Conservation (phyloP, 352 stramenopile genomes). For the Pythium insidiosum region DNA sequence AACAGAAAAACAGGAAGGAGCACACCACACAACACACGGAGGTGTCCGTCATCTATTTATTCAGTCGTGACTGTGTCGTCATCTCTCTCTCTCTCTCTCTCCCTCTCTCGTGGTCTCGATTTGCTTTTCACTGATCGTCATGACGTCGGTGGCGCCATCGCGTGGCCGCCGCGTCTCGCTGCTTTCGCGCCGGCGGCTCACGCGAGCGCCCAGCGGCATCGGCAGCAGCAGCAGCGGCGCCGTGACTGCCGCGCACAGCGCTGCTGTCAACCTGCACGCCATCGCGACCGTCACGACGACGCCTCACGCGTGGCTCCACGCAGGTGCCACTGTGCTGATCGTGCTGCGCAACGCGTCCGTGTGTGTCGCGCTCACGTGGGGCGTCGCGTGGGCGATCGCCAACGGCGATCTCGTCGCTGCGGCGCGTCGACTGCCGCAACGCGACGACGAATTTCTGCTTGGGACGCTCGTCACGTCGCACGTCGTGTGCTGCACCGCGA, state of each 20-base stretch:
- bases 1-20: neutral
- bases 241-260: too few relatives aligned
- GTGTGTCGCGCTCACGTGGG: neutral
- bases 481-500: constrained; percentile 14
- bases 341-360: neutral
- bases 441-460: constrained; percentile 11
- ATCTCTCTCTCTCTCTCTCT: neutral
- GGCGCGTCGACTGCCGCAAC: neutral
- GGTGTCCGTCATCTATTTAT: neutral
- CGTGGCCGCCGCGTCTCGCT: too few relatives aligned
- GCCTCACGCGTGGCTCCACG: too few relatives aligned
- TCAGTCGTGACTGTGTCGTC: neutral
- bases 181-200: too few relatives aligned
- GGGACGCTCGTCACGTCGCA: constrained; percentile 20
- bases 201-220: too few relatives aligned
- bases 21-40: neutral
- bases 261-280: too few relatives aligned
- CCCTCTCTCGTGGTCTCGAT: neutral
- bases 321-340: neutral
- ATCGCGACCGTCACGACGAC: neutral
- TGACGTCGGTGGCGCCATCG: too few relatives aligned
- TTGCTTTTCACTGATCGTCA: neutral
- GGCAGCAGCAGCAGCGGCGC: too few relatives aligned
- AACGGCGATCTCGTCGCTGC: neutral
- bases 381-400: neutral